phyloP scores from a whole-genome alignment of 805 yeast species.

The Metschnikowia borealis region DNA sequence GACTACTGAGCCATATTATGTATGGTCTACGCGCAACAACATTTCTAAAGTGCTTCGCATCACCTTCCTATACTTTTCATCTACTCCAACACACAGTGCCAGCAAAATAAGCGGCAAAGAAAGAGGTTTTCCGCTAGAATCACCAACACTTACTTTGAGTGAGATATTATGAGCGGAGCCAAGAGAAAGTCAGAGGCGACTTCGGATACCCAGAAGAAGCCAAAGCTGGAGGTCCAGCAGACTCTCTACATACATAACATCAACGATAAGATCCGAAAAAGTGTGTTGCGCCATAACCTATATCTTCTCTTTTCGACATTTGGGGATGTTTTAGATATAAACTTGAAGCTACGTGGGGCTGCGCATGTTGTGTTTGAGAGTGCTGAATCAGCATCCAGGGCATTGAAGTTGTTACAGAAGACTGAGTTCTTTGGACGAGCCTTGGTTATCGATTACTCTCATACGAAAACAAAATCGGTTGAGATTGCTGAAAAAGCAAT shows the following conservation, averaged over 20 bases:
- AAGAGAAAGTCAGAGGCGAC: not conserved
- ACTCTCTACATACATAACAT: conserved; percentile 60
- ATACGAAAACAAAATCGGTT: conserved; percentile 24
- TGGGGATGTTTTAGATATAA: conserved; percentile 61
- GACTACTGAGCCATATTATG: not conserved
- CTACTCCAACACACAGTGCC: not conserved
- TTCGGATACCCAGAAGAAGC: conserved; percentile 3
- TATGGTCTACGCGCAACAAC: not conserved
- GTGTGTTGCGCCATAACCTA: conserved; percentile 47
- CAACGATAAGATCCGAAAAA: conserved; percentile 49
- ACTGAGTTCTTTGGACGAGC: conserved; percentile 50
- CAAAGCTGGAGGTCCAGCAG: conserved; percentile 23
- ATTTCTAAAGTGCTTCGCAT: not conserved
- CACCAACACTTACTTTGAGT: not conserved
- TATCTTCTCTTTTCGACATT: conserved; percentile 57
- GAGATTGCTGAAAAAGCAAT: conserved; percentile 12
- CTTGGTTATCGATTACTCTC: conserved; percentile 37
- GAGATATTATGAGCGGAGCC: not conserved
- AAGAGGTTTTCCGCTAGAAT: not conserved
- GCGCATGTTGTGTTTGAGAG: conserved; percentile 58
- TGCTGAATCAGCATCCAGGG: conserved; percentile 47
- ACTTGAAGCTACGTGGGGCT: conserved; percentile 55
- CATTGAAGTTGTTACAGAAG: conserved; percentile 45
- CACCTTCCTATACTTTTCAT: not conserved
- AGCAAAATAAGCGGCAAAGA: not conserved